phyloP scores from a whole-genome alignment of 768 basidiomycete genomes.

The Suillus bovinus region DNA sequence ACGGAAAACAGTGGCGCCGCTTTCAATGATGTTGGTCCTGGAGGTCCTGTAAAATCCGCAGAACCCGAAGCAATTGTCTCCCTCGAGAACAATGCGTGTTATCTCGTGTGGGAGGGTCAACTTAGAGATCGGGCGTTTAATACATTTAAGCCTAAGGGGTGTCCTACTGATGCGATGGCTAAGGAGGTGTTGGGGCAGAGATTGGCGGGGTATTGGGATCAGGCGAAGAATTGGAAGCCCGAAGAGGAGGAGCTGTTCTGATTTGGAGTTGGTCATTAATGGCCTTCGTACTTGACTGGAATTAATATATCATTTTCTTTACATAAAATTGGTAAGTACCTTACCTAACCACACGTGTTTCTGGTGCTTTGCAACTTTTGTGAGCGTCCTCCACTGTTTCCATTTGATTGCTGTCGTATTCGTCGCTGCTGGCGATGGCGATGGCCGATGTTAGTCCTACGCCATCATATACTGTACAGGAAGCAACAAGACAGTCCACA shows the following conservation, averaged over 20 bases:
- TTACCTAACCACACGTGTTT: conserved; percentile 12
- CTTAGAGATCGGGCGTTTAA: conserved; percentile 81
- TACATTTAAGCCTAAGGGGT: conserved; percentile 77
- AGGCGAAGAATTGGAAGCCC: conserved; percentile 86
- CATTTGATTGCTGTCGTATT: not conserved
- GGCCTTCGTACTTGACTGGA: not conserved
- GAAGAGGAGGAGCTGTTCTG: conserved; percentile 77
- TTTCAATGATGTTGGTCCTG: conserved; percentile 28
- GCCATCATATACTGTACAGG: conserved; percentile 53
- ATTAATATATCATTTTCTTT: not conserved
- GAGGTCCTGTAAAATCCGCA: conserved; percentile 26
- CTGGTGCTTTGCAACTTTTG: conserved; percentile 5
- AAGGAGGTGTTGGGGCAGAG: conserved; percentile 85
- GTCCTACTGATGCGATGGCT: conserved; percentile 82
- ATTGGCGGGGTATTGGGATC: conserved; percentile 91
- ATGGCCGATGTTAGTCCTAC: conserved; percentile 15
- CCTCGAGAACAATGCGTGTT: conserved; percentile 88
- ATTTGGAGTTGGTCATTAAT: conserved; percentile 8
- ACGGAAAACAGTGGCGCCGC: conserved; percentile 26
- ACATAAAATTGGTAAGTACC: not conserved
- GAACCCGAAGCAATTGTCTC: conserved; percentile 37
- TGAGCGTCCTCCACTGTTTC: not conserved
- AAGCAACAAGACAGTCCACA: conserved; percentile 70
- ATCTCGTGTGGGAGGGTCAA: conserved; percentile 90
- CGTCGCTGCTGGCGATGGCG: conserved; percentile 8